Evolutionary conservation across 192 early-diverging fungal genomes (phyloP), one percentile per base, ranked within the genome.

Genomic region (Coemansia sp.): DNA sequence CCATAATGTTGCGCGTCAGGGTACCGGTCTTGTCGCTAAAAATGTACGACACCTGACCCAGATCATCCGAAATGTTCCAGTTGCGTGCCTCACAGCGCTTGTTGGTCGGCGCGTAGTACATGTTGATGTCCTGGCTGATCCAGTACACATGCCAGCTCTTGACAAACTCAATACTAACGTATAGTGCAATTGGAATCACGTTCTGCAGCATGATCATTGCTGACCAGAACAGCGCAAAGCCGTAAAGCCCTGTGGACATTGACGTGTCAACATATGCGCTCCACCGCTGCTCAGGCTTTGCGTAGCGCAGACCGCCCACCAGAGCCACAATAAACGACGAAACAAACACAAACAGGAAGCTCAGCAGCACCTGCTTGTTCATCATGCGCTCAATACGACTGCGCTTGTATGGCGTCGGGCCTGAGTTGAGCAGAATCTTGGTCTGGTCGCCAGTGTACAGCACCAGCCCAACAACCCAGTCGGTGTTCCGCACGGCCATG

Each of bases 11-110:
- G 64, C 90, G 89, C 8, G 96, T 98, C 56, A 98, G 80, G 5
- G 96, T 96, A 14, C 96, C 96, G 16, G 96, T 98, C 68, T 98
- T 98, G 79, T 98, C 96, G 23, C 89, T 90, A 67, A 98, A 98
- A 1, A 98, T 87, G 70, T 98, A 98, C 67, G 95, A 92, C 29
- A 98, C 93, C 69, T 96, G 93, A 56, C 93, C 94, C 48, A 98
- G 79, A 66, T 98, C 97, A 65, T 98, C 97, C 12, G 92, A 94
- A 20, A 98, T 78, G 70, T 95, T 97, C 94, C 94, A 97, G 69
- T 75, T 75, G 35, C 69, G 71, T 0, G 77, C 74, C 3, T 73
- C 54, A 38, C 74, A 81, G 23, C 71, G 70, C 61, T 69, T 69
- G 52, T 76, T 68, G 3, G 68, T 62, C 26, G 55, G 56, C n/a